These are phyloP conservation scores for Iris macrosiphon DNA, from an alignment of 106 monocot genomes.

Conservation along the genomic window DNA sequence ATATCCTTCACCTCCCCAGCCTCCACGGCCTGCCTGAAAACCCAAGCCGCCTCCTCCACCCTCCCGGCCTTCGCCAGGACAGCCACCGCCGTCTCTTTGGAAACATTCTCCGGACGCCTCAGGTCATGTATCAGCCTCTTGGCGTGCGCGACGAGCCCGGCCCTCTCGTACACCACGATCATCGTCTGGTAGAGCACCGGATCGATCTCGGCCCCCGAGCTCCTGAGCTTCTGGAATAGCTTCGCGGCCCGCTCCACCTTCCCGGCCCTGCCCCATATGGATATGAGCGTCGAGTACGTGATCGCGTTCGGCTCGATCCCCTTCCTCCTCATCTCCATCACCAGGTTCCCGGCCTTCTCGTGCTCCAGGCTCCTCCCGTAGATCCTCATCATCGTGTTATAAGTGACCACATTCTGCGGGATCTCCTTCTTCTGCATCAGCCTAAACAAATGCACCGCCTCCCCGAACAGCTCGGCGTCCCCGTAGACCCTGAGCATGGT, in stretches of 20 bases:
- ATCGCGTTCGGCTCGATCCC: constrained; percentile 70
- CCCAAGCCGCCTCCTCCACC: constrained; percentile 76
- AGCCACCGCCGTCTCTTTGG: constrained; percentile 39
- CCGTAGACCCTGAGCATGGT: constrained; percentile 93
- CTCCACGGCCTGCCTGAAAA: constrained; percentile 47
- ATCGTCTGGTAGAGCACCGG: constrained; percentile 89
- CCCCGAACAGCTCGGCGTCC: constrained; percentile 77
- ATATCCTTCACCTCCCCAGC: constrained; percentile 61
- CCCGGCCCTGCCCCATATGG: constrained; percentile 86
- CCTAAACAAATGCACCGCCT: constrained; percentile 85
- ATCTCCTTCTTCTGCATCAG: constrained; percentile 75
- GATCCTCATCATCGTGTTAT: constrained; percentile 90
- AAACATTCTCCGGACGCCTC: constrained; percentile 33
- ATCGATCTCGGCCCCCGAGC: constrained; percentile 50
- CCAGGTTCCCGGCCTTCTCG: constrained; percentile 78
- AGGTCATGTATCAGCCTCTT: constrained; percentile 79
- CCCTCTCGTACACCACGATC: constrained; percentile 72
- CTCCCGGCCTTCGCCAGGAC: constrained; percentile 71
- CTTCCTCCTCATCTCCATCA: constrained; percentile 67
- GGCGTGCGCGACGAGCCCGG: constrained; percentile 70
- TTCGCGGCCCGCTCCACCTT: constrained; percentile 71
- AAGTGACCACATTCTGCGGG: constrained; percentile 83
- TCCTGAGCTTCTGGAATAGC: constrained; percentile 80
- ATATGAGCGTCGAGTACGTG: constrained; percentile 88
- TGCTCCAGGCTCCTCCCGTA: constrained; percentile 95